Conservation (phyloP, 805 yeast genomes). For the Candida wancherniae region DNA sequence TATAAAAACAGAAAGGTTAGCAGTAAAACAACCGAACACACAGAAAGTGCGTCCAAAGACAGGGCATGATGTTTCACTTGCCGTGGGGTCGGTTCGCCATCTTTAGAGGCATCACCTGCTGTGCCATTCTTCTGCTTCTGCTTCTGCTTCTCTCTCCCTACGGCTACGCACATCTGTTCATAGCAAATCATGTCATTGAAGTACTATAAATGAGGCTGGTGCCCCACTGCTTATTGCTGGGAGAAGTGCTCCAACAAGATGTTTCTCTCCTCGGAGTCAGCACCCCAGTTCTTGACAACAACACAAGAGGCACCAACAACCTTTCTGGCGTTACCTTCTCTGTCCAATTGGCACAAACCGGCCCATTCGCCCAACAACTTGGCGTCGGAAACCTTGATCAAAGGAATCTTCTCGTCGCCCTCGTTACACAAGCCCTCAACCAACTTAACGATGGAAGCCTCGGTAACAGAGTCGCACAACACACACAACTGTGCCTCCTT, state of each 20-base stretch:
- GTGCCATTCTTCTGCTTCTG: too few relatives aligned
- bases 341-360: constrained; percentile 98
- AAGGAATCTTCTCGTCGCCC: constrained; percentile 93
- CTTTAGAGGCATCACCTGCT: too few relatives aligned
- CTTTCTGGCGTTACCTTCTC: constrained; percentile 99
- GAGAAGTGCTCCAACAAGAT: constrained; percentile 94
- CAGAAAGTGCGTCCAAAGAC: too few relatives aligned
- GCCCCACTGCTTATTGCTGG: constrained; percentile 54
- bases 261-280: constrained; percentile 95
- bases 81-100: too few relatives aligned
- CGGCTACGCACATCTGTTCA: too few relatives aligned
- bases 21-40: too few relatives aligned
- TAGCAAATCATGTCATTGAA: constrained; percentile 3
- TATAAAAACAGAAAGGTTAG: too few relatives aligned
- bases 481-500: constrained; percentile 98
- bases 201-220: constrained; percentile 6
- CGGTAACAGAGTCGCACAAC: constrained; percentile 97
- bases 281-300: constrained; percentile 99
- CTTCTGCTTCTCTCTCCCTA: too few relatives aligned
- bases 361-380: constrained; percentile 99
- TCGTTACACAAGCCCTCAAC: constrained; percentile 99
- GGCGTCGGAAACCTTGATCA: constrained; percentile 99
- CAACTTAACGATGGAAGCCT: constrained; percentile 92
- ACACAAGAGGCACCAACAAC: constrained; percentile 99
- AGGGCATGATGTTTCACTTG: too few relatives aligned